These are phyloP conservation scores for Sporodiniella umbellata DNA, from an alignment of 371 early-diverging fungal genomes.

Conservation along the genomic window DNA sequence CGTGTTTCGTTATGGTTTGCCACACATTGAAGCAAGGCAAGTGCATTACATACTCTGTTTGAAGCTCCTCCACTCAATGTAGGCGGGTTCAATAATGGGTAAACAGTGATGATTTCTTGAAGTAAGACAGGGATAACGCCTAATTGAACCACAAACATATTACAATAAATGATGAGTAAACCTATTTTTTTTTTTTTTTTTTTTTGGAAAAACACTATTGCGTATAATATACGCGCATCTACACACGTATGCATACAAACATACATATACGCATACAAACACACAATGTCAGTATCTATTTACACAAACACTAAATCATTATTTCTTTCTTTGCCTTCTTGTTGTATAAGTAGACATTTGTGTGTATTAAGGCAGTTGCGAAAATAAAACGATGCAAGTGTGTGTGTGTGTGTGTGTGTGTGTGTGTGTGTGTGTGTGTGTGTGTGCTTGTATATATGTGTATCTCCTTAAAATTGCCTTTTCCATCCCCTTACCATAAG, in stretches of 20 bases:
- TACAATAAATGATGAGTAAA: not conserved
- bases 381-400: too few relatives aligned
- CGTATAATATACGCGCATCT: too few relatives aligned
- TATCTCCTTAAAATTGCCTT: not conserved
- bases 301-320: too few relatives aligned
- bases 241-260: too few relatives aligned
- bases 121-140: constrained; percentile 91
- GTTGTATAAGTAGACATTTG: too few relatives aligned
- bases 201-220: too few relatives aligned
- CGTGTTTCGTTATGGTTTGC: constrained; percentile 94
- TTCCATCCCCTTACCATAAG: constrained; percentile 75
- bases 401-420: too few relatives aligned
- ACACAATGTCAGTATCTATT: too few relatives aligned
- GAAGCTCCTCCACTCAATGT: constrained; percentile 85
- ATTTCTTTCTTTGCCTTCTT: not conserved
- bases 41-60: constrained; percentile 94
- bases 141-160: constrained; percentile 19
- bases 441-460: not conserved
- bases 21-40: constrained; percentile 94
- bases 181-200: not conserved
- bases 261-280: too few relatives aligned
- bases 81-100: constrained; percentile 87
- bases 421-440: too few relatives aligned
- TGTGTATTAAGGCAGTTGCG: too few relatives aligned
- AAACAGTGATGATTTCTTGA: constrained; percentile 93